These are phyloP conservation scores for Blastocystis sp. DNA, from an alignment of 352 stramenopile species.

Conservation along the genomic window DNA sequence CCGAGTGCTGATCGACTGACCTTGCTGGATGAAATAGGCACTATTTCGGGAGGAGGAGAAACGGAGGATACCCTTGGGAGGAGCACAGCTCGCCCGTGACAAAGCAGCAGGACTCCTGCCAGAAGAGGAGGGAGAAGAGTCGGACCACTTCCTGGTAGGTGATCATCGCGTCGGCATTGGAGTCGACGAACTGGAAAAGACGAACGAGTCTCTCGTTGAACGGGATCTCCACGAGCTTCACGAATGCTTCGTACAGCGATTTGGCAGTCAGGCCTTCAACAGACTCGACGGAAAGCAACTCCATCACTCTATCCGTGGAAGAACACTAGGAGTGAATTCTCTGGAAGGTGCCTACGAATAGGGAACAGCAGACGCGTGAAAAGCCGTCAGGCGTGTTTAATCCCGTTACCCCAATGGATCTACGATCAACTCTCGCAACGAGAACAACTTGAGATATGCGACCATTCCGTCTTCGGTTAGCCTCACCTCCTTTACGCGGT, in stretches of 20 bases:
- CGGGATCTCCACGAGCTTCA: constrained; percentile 10
- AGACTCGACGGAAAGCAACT: background rate
- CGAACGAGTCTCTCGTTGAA: background rate
- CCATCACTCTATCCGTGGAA: background rate
- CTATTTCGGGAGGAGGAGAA: background rate
- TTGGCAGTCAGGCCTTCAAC: background rate
- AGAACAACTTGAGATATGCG: constrained; percentile 3
- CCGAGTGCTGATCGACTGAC: background rate
- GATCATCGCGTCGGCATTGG: background rate
- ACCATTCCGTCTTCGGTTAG: background rate
- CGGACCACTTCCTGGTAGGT: background rate
- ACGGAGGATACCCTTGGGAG: background rate
- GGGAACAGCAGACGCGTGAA: background rate
- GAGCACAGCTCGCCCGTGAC: constrained; percentile 24
- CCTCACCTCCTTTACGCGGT: constrained; percentile 17
- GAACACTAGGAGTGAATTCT: background rate
- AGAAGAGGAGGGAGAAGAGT: background rate
- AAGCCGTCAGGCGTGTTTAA: background rate
- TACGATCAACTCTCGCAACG: background rate
- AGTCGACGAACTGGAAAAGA: constrained; percentile 8
- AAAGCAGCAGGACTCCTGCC: constrained; percentile 41
- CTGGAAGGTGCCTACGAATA: background rate
- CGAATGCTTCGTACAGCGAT: background rate
- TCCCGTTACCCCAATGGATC: constrained; percentile 15
- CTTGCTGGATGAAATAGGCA: background rate